Conservation (phyloP, 2,329 filamentous ascomycete genomes). For the Verticillium klebahnii region DNA sequence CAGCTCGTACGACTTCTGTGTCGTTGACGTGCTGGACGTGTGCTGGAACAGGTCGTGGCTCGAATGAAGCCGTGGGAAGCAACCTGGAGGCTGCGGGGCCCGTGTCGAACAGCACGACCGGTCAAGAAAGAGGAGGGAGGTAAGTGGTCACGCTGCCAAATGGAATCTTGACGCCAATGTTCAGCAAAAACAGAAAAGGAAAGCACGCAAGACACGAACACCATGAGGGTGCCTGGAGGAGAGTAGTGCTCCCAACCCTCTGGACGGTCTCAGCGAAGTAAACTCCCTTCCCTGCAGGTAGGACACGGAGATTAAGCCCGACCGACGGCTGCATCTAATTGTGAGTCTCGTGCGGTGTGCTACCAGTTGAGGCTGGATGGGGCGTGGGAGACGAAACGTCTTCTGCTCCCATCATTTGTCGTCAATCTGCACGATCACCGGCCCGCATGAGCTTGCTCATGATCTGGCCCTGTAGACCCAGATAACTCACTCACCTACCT, state of each 20-base stretch:
- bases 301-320: not conserved
- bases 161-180: too few relatives aligned
- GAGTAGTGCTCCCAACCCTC: too few relatives aligned
- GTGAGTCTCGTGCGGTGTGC: not conserved
- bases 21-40: not conserved
- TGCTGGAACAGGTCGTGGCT: not conserved
- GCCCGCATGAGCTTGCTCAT: not conserved
- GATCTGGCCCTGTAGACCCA: not conserved
- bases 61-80: not conserved
- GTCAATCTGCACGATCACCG: not conserved
- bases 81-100: not conserved
- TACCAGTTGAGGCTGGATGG: not conserved
- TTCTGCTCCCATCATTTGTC: too few relatives aligned
- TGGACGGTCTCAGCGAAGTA: not conserved
- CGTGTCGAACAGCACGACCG: not conserved
- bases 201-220: too few relatives aligned
- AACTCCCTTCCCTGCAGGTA: not conserved
- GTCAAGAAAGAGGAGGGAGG: not conserved
- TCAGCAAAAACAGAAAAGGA: too few relatives aligned
- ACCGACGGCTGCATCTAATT: not conserved
- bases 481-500: too few relatives aligned
- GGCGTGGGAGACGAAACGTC: not conserved
- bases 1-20: not conserved
- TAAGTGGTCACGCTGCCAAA: too few relatives aligned
- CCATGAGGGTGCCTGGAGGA: too few relatives aligned